These are phyloP conservation scores for Fonsecaea multimorphosa DNA, from an alignment of 2,329 filamentous ascomycete species.

Conservation along the genomic window DNA sequence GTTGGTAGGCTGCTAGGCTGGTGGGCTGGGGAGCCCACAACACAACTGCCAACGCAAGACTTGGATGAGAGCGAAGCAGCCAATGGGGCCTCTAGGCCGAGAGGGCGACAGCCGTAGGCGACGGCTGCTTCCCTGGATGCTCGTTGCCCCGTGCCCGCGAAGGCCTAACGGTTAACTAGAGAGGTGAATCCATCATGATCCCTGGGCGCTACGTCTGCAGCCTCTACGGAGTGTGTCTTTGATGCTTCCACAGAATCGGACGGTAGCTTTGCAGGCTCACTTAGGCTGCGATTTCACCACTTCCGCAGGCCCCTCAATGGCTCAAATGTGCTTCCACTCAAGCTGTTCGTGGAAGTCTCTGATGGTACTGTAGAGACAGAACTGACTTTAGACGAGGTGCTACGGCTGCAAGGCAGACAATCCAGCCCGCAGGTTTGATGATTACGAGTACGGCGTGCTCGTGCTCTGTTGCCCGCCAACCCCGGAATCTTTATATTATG, in stretches of 20 bases:
- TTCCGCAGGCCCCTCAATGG: not conserved
- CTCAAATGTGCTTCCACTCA: not conserved
- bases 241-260: not conserved
- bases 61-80: slow-evolving; percentile 16
- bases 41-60: slow-evolving; percentile 16
- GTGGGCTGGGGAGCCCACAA: slow-evolving; percentile 10
- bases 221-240: not conserved
- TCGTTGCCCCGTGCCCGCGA: slow-evolving; percentile 17
- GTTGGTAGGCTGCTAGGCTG: slow-evolving; percentile 6
- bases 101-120: not conserved
- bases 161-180: slow-evolving; percentile 12
- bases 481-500: not conserved
- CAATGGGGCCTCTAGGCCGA: slow-evolving; percentile 7
- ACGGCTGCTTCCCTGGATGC: slow-evolving; percentile 20
- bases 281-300: slow-evolving; percentile 8
- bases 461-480: not conserved
- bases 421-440: not conserved
- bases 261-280: not conserved
- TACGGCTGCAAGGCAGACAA: slow-evolving; percentile 12
- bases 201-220: slow-evolving; percentile 6
- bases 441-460: no score
- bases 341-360: slow-evolving; percentile 10
- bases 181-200: not conserved
- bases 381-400: slow-evolving; percentile 10
- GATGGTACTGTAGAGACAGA: not conserved